These are phyloP conservation scores for Lactarius vividus DNA, from an alignment of 768 basidiomycete species.

Conservation along the genomic window DNA sequence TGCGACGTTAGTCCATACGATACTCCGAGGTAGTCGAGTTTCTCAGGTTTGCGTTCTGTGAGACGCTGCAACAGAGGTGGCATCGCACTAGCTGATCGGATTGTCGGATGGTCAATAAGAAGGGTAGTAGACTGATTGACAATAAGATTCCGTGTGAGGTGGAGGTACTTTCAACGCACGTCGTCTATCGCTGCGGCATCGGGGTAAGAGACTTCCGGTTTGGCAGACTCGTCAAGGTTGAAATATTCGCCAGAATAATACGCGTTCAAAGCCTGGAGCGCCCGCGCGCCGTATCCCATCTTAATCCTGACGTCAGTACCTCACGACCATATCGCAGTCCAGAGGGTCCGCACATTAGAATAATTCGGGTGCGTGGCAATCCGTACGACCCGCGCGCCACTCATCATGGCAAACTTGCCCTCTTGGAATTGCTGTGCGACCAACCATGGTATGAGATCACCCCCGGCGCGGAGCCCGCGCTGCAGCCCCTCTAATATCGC, in stretches of 20 bases:
- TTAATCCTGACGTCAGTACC: slow-evolving; percentile 34
- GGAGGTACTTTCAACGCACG: slow-evolving; percentile 38
- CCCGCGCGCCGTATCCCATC: slow-evolving; percentile 97
- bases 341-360: slow-evolving; percentile 59
- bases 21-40: slow-evolving; percentile 91
- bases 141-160: slow-evolving; percentile 4
- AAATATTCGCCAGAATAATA: slow-evolving; percentile 94
- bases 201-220: slow-evolving; percentile 56
- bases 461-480: slow-evolving; percentile 80
- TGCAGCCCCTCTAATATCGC: slow-evolving; percentile 83
- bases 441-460: slow-evolving; percentile 98
- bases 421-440: slow-evolving; percentile 96
- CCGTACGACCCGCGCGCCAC: slow-evolving; percentile 87
- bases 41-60: slow-evolving; percentile 85
- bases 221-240: slow-evolving; percentile 70
- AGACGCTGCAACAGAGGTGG: slow-evolving; percentile 90
- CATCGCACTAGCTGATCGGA: slow-evolving; percentile 77
- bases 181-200: slow-evolving; percentile 50
- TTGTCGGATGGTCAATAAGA: slow-evolving; percentile 71
- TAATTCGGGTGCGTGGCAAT: slow-evolving; percentile 97
- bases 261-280: slow-evolving; percentile 79
- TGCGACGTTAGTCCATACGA: slow-evolving; percentile 91
- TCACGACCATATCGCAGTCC: slow-evolving; percentile 14
- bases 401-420: slow-evolving; percentile 85
- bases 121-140: slow-evolving; percentile 47